Base-by-base conservation (phyloP, 148 eudicot species). In the Limonium bicolor region DNA sequence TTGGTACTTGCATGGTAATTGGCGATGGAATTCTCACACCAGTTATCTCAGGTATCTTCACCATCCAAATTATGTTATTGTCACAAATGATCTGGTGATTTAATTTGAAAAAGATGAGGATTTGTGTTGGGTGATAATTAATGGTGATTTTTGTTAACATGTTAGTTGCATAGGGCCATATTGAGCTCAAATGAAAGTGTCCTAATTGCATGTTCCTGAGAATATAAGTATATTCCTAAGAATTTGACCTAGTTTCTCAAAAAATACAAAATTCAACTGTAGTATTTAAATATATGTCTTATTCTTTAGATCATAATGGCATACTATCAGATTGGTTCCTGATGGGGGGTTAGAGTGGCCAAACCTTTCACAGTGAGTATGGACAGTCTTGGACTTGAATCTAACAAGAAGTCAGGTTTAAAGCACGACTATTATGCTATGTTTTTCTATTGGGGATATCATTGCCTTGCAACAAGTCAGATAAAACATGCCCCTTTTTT, bases 21-120 rank as follows among this genome's bases (percentile, higher is more conserved):
- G 97, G 97, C 16, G 97, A 90, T 65, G 97, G 95, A 28, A 84
- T 90, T 62, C 82, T 90, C 41, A 90, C 97, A 55, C 94, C 97
- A 30, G 93, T 93, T 49, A 90, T 90, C 61, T 90, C 97, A 59
- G 97, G 97, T 90, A 68, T 59, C 34, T 54, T 13, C 10, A 16
- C 14, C 37, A 34, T 5, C 37, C 3, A 34, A 10, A 3, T 34
- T 34, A 34, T n/a, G n/a, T n/a, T n/a, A n/a, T n/a, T n/a, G n/a
- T n/a, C n/a, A n/a, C n/a, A n/a, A n/a, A 40, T 20, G 6, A 14
- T 20, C 11, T 40, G 27, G 45, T 40, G 4, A 20, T 14, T 20
- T 20, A 7, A 40, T 40, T 20, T 0, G 4, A 20, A 20, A 15
- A 19, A 40, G 20, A 23, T 20, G 11, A 40, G 24, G 14, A 11